Base-by-base conservation (phyloP, 192 early-diverging fungal species). In the Backusella sp. region DNA sequence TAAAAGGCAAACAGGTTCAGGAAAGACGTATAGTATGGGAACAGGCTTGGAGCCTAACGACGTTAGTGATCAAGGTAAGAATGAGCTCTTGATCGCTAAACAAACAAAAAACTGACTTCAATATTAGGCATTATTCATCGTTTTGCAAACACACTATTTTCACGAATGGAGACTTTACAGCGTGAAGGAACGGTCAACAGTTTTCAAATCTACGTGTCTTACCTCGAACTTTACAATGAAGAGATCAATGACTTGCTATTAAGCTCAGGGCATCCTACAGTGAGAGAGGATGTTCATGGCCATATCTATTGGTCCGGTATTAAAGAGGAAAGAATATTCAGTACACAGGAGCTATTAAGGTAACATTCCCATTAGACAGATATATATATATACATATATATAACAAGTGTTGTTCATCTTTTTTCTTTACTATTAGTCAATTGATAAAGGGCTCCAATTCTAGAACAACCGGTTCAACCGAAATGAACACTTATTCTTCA, bases 191-290 rank as follows among this genome's bases (percentile, higher is more conserved):
- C 11, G 23, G 73, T 80, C 30, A 83, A 81, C 73, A 72, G 82
- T 46, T 87, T 72, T 39, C 83, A 90, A 67, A 80, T 88, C 21
- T 82, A 41, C 26, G 94, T 97, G 8, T 96, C 96, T 14, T 99
- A 97, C 79, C 69, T 99, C 53, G 97, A 99, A 81, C 83, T 98
- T n/a, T 96, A 99, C 85, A 98, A 99, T 84, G 97, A 99, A 74
- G 97, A 99, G 68, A 84, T 98, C 42, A 90, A 95, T 23, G 97
- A 99, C 76, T 84, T 99, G 15, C 84, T 98, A 36, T 82, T 84
- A 37, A 81, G 37, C 72, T 36, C 72, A 73, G 26, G 82, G 77
- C 53, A 56, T 17, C 34, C 59, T 2, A 70, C 71, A 11, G 82
- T 98, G 34, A 88, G 95, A 62, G 92, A 94, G 62, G 97, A 99